phyloP scores from a whole-genome alignment of 139 green algal species.

The Chlamydomonas schloesseri region DNA sequence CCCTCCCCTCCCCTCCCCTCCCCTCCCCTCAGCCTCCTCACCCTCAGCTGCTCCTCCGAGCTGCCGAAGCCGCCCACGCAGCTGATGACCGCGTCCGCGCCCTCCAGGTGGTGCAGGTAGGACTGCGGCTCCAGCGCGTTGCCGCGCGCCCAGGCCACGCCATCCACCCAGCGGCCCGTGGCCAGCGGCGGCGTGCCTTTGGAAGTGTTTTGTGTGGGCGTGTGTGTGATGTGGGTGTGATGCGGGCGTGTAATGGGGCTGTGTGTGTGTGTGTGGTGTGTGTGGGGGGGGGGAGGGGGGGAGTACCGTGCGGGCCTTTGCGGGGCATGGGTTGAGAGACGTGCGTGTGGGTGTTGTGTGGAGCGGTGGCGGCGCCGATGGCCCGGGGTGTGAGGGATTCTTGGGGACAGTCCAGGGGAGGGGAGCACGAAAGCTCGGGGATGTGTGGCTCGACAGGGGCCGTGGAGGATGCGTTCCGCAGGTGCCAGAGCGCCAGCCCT shows the following conservation, averaged over 20 bases:
- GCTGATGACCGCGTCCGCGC: constrained; percentile 75
- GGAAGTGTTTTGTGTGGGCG: neutral
- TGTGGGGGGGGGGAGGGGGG: too few species aligned
- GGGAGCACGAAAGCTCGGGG: too few species aligned
- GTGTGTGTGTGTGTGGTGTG: neutral
- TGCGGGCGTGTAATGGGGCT: neutral
- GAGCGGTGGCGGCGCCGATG: too few species aligned
- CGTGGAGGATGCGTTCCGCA: too few species aligned
- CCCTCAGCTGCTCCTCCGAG: constrained; percentile 80
- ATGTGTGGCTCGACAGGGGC: too few species aligned
- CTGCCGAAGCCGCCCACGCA: constrained; percentile 89
- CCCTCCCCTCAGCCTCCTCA: neutral
- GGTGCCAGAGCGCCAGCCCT: too few species aligned
- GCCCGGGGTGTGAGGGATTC: too few species aligned
- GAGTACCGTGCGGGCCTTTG: neutral
- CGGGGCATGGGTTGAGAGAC: neutral
- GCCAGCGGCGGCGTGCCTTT: constrained; percentile 62
- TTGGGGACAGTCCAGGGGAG: too few species aligned
- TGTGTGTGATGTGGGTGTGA: too few species aligned
- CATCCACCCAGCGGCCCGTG: constrained; percentile 56
- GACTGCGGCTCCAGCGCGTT: constrained; percentile 69
- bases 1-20: neutral
- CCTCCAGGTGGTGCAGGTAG: constrained; percentile 57
- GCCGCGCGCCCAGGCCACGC: constrained; percentile 72
- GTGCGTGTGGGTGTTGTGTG: neutral